These are phyloP conservation scores for Colletotrichum neosansevieriae DNA, from an alignment of 2,329 filamentous ascomycete genomes.

Conservation along the genomic window DNA sequence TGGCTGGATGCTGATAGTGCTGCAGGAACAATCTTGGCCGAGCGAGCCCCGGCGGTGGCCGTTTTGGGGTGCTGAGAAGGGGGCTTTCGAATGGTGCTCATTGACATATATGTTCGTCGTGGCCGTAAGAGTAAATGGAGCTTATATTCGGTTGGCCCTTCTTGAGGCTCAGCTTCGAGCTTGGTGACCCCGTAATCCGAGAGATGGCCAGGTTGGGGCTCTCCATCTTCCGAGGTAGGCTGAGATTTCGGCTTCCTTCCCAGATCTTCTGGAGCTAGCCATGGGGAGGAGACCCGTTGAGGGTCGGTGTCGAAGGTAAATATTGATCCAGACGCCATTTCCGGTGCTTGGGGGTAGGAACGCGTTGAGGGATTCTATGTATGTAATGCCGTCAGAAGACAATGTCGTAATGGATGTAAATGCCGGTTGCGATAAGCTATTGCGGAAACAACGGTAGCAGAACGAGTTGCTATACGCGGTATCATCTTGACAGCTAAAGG, in stretches of 20 bases:
- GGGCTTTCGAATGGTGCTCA: slow-evolving; percentile 68
- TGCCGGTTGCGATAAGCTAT: slow-evolving; percentile 20
- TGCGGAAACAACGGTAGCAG: slow-evolving; percentile 23
- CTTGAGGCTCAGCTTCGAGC: slow-evolving; percentile 90
- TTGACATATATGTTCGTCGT: slow-evolving; percentile 77
- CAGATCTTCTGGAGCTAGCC: slow-evolving; percentile 72
- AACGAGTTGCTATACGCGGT: slow-evolving; percentile 38
- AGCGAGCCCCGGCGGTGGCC: slow-evolving; percentile 44
- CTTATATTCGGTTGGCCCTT: slow-evolving; percentile 97
- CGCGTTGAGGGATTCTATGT: slow-evolving; percentile 5
- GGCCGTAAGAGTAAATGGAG: slow-evolving; percentile 87
- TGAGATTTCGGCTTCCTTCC: slow-evolving; percentile 47
- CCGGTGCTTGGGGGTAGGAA: slow-evolving; percentile 12
- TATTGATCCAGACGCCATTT: slow-evolving; percentile 93
- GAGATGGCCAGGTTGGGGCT: slow-evolving; percentile 56
- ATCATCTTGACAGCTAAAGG: slow-evolving; percentile 34
- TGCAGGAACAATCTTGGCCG: slow-evolving; percentile 20
- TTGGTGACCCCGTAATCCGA: slow-evolving; percentile 77
- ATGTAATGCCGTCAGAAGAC: background rate
- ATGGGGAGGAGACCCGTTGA: slow-evolving; percentile 89
- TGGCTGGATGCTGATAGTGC: slow-evolving; percentile 65
- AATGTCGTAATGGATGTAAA: background rate
- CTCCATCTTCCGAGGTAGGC: slow-evolving; percentile 43
- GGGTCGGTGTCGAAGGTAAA: slow-evolving; percentile 95
- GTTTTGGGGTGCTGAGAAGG: slow-evolving; percentile 44